Conservation (phyloP, 768 basidiomycete genomes). For the Hortiboletus campestris region DNA sequence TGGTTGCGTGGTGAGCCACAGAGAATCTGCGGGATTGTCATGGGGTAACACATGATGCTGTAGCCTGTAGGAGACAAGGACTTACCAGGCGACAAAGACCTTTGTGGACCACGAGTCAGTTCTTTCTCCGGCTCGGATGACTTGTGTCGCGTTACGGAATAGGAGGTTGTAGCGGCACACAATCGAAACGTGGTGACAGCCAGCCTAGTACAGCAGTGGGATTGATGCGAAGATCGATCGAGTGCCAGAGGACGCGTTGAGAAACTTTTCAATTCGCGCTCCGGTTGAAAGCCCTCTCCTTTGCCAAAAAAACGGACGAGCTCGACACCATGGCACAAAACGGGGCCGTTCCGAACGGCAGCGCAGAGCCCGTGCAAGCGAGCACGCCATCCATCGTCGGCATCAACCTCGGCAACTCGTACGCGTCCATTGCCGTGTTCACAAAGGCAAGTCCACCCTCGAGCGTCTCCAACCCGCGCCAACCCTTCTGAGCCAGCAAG, state of each 20-base stretch:
- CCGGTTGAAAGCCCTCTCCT: no score
- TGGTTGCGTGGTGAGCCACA: slow-evolving; percentile 10
- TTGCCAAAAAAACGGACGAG: no score
- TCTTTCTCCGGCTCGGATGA: no score
- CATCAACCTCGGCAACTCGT: slow-evolving; percentile 89
- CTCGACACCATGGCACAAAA: no score
- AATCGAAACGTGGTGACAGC: no score
- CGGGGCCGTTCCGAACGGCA: slow-evolving; percentile 41
- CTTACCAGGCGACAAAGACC: slow-evolving; percentile 16
- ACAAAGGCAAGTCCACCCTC: slow-evolving; percentile 64
- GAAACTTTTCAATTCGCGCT: no score
- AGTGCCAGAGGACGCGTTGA: no score
- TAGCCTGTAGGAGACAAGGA: neutral
- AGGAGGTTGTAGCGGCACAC: no score
- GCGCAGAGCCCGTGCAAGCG: slow-evolving; percentile 37
- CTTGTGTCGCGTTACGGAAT: no score
- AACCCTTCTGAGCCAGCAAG: slow-evolving; percentile 55
- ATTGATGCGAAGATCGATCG: no score
- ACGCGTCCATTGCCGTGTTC: slow-evolving; percentile 81
- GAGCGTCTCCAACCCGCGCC: neutral
- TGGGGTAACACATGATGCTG: slow-evolving; percentile 4
- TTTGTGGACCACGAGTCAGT: no score
- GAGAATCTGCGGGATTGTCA: neutral
- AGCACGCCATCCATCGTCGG: slow-evolving; percentile 69
- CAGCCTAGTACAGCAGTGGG: no score